Base-by-base conservation (phyloP, 2,329 filamentous ascomycete species). In the Penicillium sp. region DNA sequence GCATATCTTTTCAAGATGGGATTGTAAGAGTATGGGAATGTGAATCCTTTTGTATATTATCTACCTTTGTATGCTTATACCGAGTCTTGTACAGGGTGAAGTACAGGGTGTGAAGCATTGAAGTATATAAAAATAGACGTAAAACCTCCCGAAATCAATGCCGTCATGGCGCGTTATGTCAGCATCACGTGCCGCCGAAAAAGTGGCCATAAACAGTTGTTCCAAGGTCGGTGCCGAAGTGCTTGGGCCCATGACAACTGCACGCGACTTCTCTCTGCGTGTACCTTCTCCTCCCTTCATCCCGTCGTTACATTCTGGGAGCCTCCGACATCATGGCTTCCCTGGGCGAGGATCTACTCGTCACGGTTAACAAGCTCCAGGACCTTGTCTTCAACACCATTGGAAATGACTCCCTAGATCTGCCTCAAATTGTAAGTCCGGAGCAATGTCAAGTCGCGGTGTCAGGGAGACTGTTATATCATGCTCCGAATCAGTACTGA, bases 351-450 rank as follows among this genome's bases (percentile, higher is more conserved):
- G 92, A 99, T 77, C 81, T 99, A 77, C 85, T 99, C 73, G 86
- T 85, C 66, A 95, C 92, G 62, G 94, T 99, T 79, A 99, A 99
- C 82, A 96, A 96, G 82, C 83, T 99, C 70, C 94, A 99, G 77
- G 94, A 97, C 77, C 79, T 99, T 71, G 94, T 99, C 70, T 99
- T 99, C 82, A 99, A 99, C 79, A 99, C 94, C 65, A 99, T 99
- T 75, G 94, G 94, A 77, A 97, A 92, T 80, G 94, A 99, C 76
- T 97, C 93, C 49, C 84, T 99, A 57, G 94, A 99, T 77, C 81
- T 99, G 54, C 94, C 94, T 55, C 94, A 99, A 79, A 99, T 99
- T 83, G 94, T 97, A 87, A 71, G 86, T 79, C 16, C 21, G 27
- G 40, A 36, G 34, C 50, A 45, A 39, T 16, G 38, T 55, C 45